phyloP scores from a whole-genome alignment of 2,329 filamentous ascomycete species.

The Pezicula carpinea region DNA sequence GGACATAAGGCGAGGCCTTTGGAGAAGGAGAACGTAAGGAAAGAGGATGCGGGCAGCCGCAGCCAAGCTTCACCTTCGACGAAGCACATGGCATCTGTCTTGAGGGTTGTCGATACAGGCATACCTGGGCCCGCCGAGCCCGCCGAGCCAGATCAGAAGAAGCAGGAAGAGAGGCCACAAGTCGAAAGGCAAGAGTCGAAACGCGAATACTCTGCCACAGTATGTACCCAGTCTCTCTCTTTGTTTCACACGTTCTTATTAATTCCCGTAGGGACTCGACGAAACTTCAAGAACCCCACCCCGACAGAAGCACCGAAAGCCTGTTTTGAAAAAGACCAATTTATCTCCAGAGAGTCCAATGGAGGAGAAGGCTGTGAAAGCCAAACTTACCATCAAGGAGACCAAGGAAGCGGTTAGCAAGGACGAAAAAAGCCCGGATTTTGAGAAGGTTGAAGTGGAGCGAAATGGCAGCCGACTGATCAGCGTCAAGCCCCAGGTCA shows the following conservation, averaged over 20 bases:
- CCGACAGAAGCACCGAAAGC: constrained; percentile 21
- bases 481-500: constrained; percentile 19
- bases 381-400: constrained; percentile 1
- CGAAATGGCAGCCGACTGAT: constrained; percentile 19
- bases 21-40: background rate
- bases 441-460: constrained; percentile 20
- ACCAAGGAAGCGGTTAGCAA: constrained; percentile 3
- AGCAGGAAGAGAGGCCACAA: constrained; percentile 12
- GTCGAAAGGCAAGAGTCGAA: constrained; percentile 21
- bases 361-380: constrained; percentile 5
- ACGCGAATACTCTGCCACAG: constrained; percentile 22
- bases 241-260: constrained; percentile 1
- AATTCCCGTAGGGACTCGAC: constrained; percentile 23
- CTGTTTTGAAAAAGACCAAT: constrained; percentile 19
- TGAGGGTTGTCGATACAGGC: constrained; percentile 23
- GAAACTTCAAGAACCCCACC: constrained; percentile 21
- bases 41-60: background rate
- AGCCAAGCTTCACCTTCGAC: background rate
- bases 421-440: constrained; percentile 10
- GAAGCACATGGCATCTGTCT: constrained; percentile 18
- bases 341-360: constrained; percentile 9
- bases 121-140: background rate
- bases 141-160: constrained; percentile 3
- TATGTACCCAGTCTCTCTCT: constrained; percentile 6
- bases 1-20: constrained; percentile 5